Evolutionary conservation across 176 grass and related monocot species (phyloP).

Genomic region (Canna indica): DNA sequence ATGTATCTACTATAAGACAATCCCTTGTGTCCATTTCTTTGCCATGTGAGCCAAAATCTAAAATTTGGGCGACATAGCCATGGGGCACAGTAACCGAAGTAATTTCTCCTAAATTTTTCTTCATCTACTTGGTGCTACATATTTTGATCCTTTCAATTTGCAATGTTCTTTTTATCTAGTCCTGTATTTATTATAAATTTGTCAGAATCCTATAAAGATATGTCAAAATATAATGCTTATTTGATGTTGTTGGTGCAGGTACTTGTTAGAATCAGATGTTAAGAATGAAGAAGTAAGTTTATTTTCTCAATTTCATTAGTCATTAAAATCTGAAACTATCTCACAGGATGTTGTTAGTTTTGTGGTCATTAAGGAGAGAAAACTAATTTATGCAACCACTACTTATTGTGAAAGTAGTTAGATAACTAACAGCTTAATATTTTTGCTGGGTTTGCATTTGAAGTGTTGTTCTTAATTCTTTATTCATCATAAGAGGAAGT

Average conservation of each 20-base stretch:
- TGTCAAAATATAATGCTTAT: slow-evolving; percentile 9
- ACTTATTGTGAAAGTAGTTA: neutral
- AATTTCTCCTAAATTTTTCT: neutral
- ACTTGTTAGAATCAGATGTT: slow-evolving; percentile 22
- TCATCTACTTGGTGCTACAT: neutral
- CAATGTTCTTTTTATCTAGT: slow-evolving; percentile 4
- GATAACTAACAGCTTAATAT: neutral
- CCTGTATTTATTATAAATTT: slow-evolving; percentile 7
- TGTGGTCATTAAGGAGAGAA: too few species aligned
- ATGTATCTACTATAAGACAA: too few species aligned
- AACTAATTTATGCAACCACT: neutral
- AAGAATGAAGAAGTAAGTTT: slow-evolving; percentile 32
- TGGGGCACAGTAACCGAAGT: neutral
- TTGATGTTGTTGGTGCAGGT: slow-evolving; percentile 24
- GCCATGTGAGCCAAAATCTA: too few species aligned
- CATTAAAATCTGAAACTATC: neutral
- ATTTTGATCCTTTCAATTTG: neutral
- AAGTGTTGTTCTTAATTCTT: neutral
- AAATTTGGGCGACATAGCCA: neutral
- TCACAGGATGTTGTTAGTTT: neutral
- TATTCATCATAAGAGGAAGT: neutral
- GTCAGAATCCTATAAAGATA: neutral
- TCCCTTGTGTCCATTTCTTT: too few species aligned
- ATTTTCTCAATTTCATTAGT: neutral
- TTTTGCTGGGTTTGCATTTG: neutral